phyloP scores from a whole-genome alignment of 257 asterid species.

The Nemophila menziesii region DNA sequence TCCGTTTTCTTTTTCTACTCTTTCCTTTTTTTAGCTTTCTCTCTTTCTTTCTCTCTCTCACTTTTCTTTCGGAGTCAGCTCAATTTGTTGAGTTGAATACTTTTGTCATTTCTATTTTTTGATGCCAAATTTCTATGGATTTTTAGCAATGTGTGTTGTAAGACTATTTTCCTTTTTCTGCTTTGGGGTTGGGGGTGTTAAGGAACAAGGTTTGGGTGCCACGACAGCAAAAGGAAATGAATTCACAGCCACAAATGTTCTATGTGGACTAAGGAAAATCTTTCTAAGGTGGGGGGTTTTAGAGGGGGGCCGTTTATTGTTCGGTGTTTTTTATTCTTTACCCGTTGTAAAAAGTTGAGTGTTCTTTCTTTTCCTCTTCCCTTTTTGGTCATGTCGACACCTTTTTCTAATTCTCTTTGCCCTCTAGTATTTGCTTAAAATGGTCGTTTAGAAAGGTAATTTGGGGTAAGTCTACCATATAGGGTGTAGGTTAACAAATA shows the following conservation, averaged over 20 bases:
- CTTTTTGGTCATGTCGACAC: constrained; percentile 32
- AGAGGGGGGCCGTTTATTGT: constrained; percentile 1
- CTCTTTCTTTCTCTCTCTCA: background rate
- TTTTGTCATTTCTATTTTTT: background rate
- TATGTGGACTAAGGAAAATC: constrained; percentile 40
- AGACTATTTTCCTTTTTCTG: constrained; percentile 2
- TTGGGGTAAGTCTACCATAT: no score
- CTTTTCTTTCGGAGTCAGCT: background rate
- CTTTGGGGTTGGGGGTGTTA: constrained; percentile 22
- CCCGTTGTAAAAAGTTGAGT: background rate
- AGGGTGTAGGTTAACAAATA: no score
- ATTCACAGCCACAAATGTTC: constrained; percentile 65
- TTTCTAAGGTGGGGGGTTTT: background rate
- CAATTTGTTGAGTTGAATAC: background rate
- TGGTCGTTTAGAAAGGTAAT: no score
- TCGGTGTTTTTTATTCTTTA: constrained; percentile 9
- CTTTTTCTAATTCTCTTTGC: constrained; percentile 11
- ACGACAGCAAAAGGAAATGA: constrained; percentile 30
- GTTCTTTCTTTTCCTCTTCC: constrained; percentile 3
- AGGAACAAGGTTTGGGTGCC: constrained; percentile 29
- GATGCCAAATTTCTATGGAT: constrained; percentile 3
- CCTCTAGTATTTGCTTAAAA: no score
- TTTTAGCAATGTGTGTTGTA: background rate
- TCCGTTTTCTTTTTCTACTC: background rate
- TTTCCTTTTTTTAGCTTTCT: constrained; percentile 2